Conservation (phyloP, 345 rosid species). For the Carallia pectinifolia region DNA sequence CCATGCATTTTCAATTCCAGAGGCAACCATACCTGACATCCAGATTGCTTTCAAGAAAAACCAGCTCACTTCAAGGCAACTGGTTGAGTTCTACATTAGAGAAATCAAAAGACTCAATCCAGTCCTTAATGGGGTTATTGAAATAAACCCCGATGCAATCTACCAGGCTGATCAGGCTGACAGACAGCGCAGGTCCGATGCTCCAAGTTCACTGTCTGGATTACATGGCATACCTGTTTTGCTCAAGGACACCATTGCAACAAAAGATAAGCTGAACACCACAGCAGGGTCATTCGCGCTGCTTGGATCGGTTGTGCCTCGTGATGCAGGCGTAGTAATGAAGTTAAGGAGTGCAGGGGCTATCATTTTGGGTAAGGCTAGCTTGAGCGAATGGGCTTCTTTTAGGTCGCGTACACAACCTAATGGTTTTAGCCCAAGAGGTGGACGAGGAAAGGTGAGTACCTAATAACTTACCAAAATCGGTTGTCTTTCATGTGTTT, state of each 20-base stretch:
- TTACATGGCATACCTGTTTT: conserved; percentile 56
- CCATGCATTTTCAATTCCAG: conserved; percentile 24
- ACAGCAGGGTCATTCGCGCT: conserved; percentile 52
- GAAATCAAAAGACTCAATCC: conserved; percentile 31
- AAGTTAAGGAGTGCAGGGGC: conserved; percentile 51
- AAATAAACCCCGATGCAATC: conserved; percentile 12
- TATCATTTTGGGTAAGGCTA: conserved; percentile 53
- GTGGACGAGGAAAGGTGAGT: conserved; percentile 54
- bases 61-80: conserved; percentile 42
- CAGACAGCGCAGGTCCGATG: conserved; percentile 21
- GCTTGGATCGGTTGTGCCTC: conserved; percentile 40
- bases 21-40: conserved; percentile 39
- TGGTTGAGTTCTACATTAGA: conserved; percentile 8
- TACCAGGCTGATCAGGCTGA: conserved; percentile 18
- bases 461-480: too few relatives aligned
- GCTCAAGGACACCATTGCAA: conserved; percentile 55
- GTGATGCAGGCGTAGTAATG: conserved; percentile 49
- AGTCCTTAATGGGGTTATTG: conserved; percentile 26
- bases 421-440: conserved; percentile 46
- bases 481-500: too few relatives aligned
- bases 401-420: conserved; percentile 27
- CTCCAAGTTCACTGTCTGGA: conserved; percentile 4
- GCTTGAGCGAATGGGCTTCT: conserved; percentile 57
- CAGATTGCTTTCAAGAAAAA: conserved; percentile 33
- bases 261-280: conserved; percentile 48